Conservation (phyloP, 148 eudicot species). For the Mesembryanthemum crystallinum region DNA sequence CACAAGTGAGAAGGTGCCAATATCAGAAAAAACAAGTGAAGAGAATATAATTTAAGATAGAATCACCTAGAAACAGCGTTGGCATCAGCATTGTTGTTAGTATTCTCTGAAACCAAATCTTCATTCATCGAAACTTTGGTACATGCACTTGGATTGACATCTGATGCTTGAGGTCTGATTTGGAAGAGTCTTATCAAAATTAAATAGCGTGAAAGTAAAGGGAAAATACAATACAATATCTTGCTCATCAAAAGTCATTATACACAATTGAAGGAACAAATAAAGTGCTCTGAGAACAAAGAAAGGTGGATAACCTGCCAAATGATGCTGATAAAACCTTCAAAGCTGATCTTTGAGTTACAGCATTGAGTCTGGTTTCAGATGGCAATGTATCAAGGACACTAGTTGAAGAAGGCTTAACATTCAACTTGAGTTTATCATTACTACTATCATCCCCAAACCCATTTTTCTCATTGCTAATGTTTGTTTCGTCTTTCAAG, state of each 20-base stretch:
- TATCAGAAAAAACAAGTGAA: background rate
- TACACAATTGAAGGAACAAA: background rate
- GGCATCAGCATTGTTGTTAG: conserved; percentile 27
- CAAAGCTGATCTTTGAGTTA: conserved; percentile 22
- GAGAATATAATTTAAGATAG: background rate
- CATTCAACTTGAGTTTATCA: conserved; percentile 22
- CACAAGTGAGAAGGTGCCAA: background rate
- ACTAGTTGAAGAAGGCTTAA: conserved; percentile 21
- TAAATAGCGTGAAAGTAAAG: background rate
- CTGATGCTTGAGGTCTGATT: conserved; percentile 1
- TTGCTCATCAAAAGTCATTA: background rate
- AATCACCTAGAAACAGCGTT: conserved; percentile 25
- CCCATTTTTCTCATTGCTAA: conserved; percentile 25
- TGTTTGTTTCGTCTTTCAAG: conserved; percentile 21
- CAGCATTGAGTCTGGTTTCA: conserved; percentile 17
- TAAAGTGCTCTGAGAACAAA: background rate
- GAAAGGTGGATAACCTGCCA: conserved; percentile 33
- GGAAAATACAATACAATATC: background rate
- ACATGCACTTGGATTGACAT: conserved; percentile 26
- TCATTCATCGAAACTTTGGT: conserved; percentile 30
- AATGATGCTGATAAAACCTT: conserved; percentile 26
- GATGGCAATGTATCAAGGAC: conserved; percentile 24
- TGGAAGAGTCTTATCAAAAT: background rate
- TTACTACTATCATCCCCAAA: conserved; percentile 21
- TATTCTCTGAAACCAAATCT: conserved; percentile 27